phyloP scores from a whole-genome alignment of 2,329 filamentous ascomycete species.

The Ceratocystis albifundus region DNA sequence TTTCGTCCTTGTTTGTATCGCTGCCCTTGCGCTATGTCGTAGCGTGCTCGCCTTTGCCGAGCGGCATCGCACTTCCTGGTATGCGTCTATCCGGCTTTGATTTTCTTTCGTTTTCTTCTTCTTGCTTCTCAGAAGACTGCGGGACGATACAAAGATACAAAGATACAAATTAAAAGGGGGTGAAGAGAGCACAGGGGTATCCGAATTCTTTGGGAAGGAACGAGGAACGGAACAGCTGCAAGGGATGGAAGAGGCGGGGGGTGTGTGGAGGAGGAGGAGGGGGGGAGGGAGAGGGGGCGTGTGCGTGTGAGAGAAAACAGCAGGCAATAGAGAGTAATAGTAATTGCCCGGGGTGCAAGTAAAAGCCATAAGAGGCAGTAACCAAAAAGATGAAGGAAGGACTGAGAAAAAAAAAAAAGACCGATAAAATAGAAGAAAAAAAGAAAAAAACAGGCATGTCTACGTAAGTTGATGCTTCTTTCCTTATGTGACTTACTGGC shows the following conservation, averaged over 20 bases:
- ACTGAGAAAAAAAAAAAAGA: neutral
- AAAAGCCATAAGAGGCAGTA: neutral
- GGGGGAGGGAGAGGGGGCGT: too few species aligned
- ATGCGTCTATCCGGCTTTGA: neutral
- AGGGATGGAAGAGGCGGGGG: neutral
- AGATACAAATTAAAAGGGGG: neutral
- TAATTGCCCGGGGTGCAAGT: neutral
- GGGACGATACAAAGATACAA: neutral
- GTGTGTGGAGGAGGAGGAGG: too few species aligned
- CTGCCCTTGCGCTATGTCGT: neutral
- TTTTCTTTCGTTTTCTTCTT: neutral
- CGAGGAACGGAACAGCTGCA: neutral
- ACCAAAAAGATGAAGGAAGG: neutral
- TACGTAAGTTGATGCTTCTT: conserved; percentile 8
- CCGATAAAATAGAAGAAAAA: neutral
- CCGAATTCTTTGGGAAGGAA: neutral
- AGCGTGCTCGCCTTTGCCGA: neutral
- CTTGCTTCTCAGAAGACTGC: neutral
- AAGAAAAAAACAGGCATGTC: neutral
- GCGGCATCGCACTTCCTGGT: neutral
- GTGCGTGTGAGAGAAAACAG: conserved; percentile 3
- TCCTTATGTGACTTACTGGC: neutral
- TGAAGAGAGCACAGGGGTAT: neutral
- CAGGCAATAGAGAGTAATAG: neutral
- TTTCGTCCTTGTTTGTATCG: neutral